Conservation (phyloP, 805 yeast species). For the Candida chilensis region DNA sequence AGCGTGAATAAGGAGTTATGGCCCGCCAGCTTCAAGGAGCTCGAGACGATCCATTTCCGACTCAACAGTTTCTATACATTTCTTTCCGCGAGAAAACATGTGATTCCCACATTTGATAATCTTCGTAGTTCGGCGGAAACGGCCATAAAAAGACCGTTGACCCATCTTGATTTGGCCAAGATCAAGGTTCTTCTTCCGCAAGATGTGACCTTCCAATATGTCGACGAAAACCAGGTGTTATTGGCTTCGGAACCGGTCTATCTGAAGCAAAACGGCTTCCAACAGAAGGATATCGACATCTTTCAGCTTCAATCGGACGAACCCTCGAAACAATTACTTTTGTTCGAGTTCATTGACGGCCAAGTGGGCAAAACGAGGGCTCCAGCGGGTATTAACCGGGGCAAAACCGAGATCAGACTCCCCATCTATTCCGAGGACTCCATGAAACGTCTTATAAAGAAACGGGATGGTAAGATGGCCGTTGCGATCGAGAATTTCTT, state of each 20-base stretch:
- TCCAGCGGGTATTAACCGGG: too few species aligned
- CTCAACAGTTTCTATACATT: slow-evolving; percentile 56
- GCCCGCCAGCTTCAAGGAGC: slow-evolving; percentile 23
- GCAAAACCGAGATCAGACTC: slow-evolving; percentile 39
- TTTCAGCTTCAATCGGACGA: slow-evolving; percentile 32
- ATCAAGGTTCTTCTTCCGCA: slow-evolving; percentile 56
- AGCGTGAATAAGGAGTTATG: too few species aligned
- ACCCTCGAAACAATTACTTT: slow-evolving; percentile 42
- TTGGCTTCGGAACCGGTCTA: slow-evolving; percentile 34
- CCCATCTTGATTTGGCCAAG: slow-evolving; percentile 51
- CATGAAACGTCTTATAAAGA: slow-evolving; percentile 49
- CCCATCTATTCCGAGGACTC: slow-evolving; percentile 47
- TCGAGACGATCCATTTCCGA: slow-evolving; percentile 39
- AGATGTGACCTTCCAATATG: slow-evolving; percentile 64
- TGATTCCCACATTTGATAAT: slow-evolving; percentile 46
- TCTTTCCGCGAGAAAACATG: slow-evolving; percentile 49
- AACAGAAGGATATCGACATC: slow-evolving; percentile 47
- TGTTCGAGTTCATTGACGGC: slow-evolving; percentile 75
- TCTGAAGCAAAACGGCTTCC: slow-evolving; percentile 37
- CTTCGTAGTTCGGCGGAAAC: slow-evolving; percentile 43
- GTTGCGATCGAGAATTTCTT: slow-evolving; percentile 26
- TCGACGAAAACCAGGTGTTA: slow-evolving; percentile 65
- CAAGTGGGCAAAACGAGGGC: slow-evolving; percentile 35
- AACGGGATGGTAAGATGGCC: slow-evolving; percentile 46
- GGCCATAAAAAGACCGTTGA: slow-evolving; percentile 30